phyloP scores from a whole-genome alignment of 2,329 filamentous ascomycete species.

The Orbilia quercus region DNA sequence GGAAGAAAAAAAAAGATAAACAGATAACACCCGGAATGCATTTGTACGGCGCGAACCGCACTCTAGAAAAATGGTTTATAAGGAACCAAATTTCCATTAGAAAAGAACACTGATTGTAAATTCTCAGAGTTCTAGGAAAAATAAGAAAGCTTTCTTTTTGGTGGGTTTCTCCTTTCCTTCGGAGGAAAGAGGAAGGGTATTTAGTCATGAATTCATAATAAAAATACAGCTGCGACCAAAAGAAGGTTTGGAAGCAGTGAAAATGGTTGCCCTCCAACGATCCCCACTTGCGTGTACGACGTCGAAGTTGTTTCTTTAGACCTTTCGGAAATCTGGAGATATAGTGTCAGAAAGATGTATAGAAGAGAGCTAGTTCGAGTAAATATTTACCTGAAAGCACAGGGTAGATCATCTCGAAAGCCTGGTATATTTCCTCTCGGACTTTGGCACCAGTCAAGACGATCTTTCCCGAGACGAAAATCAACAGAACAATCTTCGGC shows the following conservation, averaged over 20 bases:
- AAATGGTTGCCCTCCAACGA: conserved; percentile 32
- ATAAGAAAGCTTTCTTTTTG: conserved; percentile 23
- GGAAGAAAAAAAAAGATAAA: conserved; percentile 24
- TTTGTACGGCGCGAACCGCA: conserved; percentile 46
- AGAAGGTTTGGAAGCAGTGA: conserved; percentile 26
- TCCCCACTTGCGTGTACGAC: conserved; percentile 39
- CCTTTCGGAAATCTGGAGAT: conserved; percentile 72
- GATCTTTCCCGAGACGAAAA: conserved; percentile 98
- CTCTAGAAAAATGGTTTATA: conserved; percentile 27
- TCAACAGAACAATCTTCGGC: conserved; percentile 96
- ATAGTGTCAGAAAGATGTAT: conserved; percentile 56
- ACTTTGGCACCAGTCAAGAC: conserved; percentile 98
- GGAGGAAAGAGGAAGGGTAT: conserved; percentile 36
- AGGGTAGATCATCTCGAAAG: conserved; percentile 96
- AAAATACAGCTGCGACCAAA: conserved; percentile 52
- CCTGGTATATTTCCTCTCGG: conserved; percentile 96
- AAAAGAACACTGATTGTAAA: conserved; percentile 19
- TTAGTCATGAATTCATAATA: conserved; percentile 55
- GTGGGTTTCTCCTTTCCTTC: conserved; percentile 19
- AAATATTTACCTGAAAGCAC: conserved; percentile 81
- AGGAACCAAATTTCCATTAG: conserved; percentile 49
- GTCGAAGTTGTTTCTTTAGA: conserved; percentile 63
- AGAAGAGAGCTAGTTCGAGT: conserved; percentile 59
- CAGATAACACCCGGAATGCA: conserved; percentile 56
- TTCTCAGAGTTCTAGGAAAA: conserved; percentile 33